phyloP scores from a whole-genome alignment of 345 rosid genomes.

The Eucalyptus brandiana region DNA sequence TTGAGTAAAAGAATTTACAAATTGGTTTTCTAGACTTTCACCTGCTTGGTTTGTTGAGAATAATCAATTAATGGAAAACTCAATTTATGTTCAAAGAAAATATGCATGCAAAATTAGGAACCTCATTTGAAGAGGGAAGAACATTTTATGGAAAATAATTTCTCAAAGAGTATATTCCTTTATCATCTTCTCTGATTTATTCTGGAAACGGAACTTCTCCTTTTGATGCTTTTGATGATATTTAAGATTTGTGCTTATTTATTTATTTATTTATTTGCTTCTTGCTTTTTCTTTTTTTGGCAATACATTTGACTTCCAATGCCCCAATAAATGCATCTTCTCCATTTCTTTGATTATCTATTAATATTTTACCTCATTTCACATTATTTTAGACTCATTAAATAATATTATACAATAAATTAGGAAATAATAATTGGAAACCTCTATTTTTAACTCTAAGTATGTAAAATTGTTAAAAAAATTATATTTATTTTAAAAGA shows the following conservation, averaged over 20 bases:
- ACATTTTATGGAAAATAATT: background rate
- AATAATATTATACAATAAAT: background rate
- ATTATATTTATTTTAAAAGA: no score
- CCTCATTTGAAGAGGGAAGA: accelerated
- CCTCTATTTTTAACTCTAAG: background rate
- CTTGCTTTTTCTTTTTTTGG: background rate
- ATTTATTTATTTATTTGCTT: no score
- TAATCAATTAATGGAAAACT: background rate
- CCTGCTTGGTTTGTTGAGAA: background rate
- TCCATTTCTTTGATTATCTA: background rate
- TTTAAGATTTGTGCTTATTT: background rate
- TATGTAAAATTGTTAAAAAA: background rate
- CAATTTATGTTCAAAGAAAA: background rate
- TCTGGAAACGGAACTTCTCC: no score
- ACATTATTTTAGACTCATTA: background rate
- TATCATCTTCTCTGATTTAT: no score
- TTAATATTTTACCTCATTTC: background rate
- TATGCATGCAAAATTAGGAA: background rate
- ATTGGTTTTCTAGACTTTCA: background rate
- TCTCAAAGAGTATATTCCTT: background rate
- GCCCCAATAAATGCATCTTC: background rate
- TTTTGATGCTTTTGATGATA: background rate
- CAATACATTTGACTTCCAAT: background rate
- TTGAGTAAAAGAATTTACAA: background rate
- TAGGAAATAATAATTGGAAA: background rate